Base-by-base conservation (phyloP, 2,329 filamentous ascomycete species). In the Acephala macrosclerotiorum region DNA sequence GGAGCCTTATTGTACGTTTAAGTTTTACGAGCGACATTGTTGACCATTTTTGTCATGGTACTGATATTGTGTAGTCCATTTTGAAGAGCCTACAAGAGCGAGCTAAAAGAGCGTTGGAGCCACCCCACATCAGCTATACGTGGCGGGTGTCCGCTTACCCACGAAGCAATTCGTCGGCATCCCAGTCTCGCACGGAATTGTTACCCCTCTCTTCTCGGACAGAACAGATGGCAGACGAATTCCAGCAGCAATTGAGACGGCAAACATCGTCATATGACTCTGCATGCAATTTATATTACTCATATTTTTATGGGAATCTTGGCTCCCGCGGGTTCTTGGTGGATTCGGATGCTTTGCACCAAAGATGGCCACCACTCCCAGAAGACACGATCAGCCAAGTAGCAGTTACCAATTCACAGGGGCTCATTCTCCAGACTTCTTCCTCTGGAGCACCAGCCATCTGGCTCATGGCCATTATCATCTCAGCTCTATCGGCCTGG, bases 1-100 rank as follows among this genome's bases (percentile, higher is more conserved):
- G 36, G 12, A 45, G 57, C 22, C 57, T 59, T 29, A 40, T 36
- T 33, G 53, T 57, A 57, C 47, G 20, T 57, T 20, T 35, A 2
- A 36, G n/a, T n/a, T 16, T 12, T 14, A 42, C 12, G 12, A 42
- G 18, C 18, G 5, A 42, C 18, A 5, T 12, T 3, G 4, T 6
- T 42, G 3, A 3, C 12, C 29, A 33, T 33, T 33, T 33, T 33
- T 33, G 29, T n/a, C n/a, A n/a, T 33, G 38, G 14, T 16, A 42
- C 38, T 42, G 18, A 42, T 42, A 4, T 16, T 42, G 18, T 42
- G 5, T 14, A 42, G 38, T 14, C 4, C 12, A 42, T 42, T 42
- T 14, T 42, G 18, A 42, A 42, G 14, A 42, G 38, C 38, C 38
- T 42, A 42, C 38, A 42, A n/a, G 38, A 42, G 38, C 38, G 12